Evolutionary conservation across 2,329 filamentous ascomycete species (phyloP), one percentile per base, ranked within the genome.

Genomic region (Fusarium floridanum): DNA sequence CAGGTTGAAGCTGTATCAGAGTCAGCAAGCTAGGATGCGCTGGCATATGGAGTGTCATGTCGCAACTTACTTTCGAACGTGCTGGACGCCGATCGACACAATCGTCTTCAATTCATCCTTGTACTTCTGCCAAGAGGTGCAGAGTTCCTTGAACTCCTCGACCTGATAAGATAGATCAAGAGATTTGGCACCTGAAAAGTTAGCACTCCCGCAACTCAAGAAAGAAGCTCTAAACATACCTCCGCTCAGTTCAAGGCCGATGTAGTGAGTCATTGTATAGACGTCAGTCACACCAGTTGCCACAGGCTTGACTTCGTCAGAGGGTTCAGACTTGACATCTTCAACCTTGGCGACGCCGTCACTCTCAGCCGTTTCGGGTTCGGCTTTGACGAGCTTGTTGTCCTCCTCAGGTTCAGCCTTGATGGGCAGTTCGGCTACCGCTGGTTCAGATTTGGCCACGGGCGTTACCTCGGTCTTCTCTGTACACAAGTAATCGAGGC

Each of bases 231-330:
- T 37, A 43, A 57, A 85, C 90, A 81, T 88, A 95, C 94, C 92
- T 86, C 92, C 89, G 41, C 88, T 88, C 65, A 98, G 85, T 77
- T 96, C 93, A 57, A 98, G 88, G 39, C 97, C 97, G 80, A 99
- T 95, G 81, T 98, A 99, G 82, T 95, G 96, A 1, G 95, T 98
- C 27, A 95, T 95, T 0, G 96, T 98, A 81, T 94, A 97, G 32
- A 98, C 85, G 66, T 87, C 86, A 50, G 78, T 81, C 17, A 72
- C 68, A 29, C 72, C 61, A 48, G 56, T 57, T 41, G 55, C 27
- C 10, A 68, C 62, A 53, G 70, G n/a, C 20, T 60, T 74, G 29
- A 29, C 27, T 29, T 73, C 64, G 36, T 68, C 63, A 16, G 59
- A 41, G 27, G 60, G 27, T 12, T 76, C 75, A 60, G 48, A 61